phyloP scores from a whole-genome alignment of 1,139 yeast genomes.

The Candida sp. region DNA sequence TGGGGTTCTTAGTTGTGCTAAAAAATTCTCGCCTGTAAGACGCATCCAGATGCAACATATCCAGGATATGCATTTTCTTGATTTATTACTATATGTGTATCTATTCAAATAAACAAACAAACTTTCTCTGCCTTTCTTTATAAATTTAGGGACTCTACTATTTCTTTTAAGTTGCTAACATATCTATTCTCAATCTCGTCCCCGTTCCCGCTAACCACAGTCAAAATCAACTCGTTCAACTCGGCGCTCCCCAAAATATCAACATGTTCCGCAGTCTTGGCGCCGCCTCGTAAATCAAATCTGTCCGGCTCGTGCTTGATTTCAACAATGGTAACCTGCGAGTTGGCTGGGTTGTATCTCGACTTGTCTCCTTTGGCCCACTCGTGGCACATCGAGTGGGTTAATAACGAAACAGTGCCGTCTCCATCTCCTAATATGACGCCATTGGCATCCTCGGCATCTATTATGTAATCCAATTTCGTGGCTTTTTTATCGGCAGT shows the following conservation, averaged over 20 bases:
- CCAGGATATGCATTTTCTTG: too few relatives aligned
- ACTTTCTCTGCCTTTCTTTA: neutral
- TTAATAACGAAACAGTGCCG: slow-evolving; percentile 88
- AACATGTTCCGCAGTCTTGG: slow-evolving; percentile 97
- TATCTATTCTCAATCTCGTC: slow-evolving; percentile 62
- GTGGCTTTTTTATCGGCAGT: slow-evolving; percentile 60
- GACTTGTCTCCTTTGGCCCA: slow-evolving; percentile 74
- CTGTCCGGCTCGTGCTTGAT: slow-evolving; percentile 93
- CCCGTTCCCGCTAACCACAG: slow-evolving; percentile 84
- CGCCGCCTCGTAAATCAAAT: slow-evolving; percentile 96
- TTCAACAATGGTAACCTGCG: slow-evolving; percentile 80
- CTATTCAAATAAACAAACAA: neutral
- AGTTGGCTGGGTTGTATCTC: slow-evolving; percentile 81
- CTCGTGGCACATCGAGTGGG: slow-evolving; percentile 81
- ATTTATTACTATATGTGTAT: neutral
- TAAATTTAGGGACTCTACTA: slow-evolving; percentile 42
- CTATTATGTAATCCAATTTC: slow-evolving; percentile 71
- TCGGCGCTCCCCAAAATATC: slow-evolving; percentile 95
- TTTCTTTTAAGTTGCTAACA: slow-evolving; percentile 63
- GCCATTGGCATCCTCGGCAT: slow-evolving; percentile 56
- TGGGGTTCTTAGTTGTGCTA: too few relatives aligned
- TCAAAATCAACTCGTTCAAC: slow-evolving; percentile 80
- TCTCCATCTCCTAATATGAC: slow-evolving; percentile 93
- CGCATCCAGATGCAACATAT: neutral
- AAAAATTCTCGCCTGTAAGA: neutral